Evolutionary conservation across 495 filamentous ascomycete genomes (phyloP).

Genomic region (Cercophora newfieldiana): DNA sequence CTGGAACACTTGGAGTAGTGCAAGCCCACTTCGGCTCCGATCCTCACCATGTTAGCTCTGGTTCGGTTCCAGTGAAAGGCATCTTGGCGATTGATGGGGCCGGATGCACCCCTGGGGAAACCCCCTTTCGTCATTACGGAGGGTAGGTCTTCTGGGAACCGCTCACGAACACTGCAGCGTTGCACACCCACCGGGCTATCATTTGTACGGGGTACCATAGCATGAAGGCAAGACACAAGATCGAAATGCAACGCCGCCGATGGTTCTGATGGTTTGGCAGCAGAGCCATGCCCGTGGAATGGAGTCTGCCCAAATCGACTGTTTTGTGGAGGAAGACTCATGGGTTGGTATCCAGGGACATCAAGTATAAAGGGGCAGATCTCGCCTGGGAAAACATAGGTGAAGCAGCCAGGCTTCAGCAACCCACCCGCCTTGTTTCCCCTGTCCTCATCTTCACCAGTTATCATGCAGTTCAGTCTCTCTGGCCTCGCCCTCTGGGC

Average conservation of each 20-base stretch:
- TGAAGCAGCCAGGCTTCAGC: background rate
- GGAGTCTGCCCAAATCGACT: no score
- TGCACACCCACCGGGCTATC: background rate
- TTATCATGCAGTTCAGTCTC: constrained; percentile 14
- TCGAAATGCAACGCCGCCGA: no score
- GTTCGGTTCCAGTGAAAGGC: background rate
- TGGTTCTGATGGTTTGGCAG: no score
- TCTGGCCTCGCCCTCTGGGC: constrained; percentile 12
- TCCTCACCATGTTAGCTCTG: background rate
- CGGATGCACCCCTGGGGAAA: background rate
- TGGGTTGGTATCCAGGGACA: no score
- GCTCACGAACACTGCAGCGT: background rate
- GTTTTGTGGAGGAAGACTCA: no score
- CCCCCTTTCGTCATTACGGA: background rate
- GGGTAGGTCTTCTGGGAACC: no score
- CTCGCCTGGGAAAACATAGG: no score
- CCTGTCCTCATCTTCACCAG: background rate
- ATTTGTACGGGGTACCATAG: no score
- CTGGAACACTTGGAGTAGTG: background rate
- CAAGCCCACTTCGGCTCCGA: background rate
- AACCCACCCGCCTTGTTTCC: background rate
- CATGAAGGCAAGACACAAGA: no score
- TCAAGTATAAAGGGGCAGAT: no score
- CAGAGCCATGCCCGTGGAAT: no score
- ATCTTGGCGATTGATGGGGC: background rate